Evolutionary conservation across 2,329 filamentous ascomycete species (phyloP).

Genomic region (Colletotrichum truncatum): DNA sequence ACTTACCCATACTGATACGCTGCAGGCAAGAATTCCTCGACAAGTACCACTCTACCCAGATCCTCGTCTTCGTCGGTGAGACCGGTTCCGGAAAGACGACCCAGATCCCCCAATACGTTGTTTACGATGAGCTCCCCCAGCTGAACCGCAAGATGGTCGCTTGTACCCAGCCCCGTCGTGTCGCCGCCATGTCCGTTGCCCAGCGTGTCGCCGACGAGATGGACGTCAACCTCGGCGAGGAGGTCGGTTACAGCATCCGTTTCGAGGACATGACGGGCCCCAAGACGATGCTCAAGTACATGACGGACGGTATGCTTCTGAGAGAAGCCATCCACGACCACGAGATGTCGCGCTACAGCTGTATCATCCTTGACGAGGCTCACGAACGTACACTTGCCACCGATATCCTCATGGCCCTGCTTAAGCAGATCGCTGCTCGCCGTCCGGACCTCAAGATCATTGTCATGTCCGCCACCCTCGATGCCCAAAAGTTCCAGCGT

Average conservation of each 20-base stretch:
- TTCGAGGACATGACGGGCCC: constrained; percentile 94
- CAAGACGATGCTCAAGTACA: constrained; percentile 96
- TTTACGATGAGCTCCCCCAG: constrained; percentile 95
- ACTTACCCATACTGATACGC: constrained; percentile 7
- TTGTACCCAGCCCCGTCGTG: constrained; percentile 96
- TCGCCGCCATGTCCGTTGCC: constrained; percentile 98
- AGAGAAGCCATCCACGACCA: constrained; percentile 97
- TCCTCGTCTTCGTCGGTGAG: constrained; percentile 98
- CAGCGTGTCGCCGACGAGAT: constrained; percentile 98
- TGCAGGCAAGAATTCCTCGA: constrained; percentile 87
- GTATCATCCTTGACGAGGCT: constrained; percentile 97
- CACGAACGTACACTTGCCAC: constrained; percentile 98
- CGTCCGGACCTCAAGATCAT: constrained; percentile 95
- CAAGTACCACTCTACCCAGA: constrained; percentile 92
- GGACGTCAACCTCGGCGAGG: constrained; percentile 90
- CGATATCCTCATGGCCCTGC: constrained; percentile 94
- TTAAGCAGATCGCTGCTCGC: constrained; percentile 87
- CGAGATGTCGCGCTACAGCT: constrained; percentile 90
- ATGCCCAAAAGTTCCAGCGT: constrained; percentile 96
- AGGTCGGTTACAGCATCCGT: constrained; percentile 98
- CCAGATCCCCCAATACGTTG: constrained; percentile 97
- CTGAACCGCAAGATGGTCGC: constrained; percentile 88
- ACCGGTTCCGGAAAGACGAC: constrained; percentile 99
- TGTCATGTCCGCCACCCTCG: constrained; percentile 97
- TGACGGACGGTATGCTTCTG: constrained; percentile 99